Percentiles rank a stretch among this genome's conserved stretches.
phyloP scores from a whole-genome alignment of 495 filamentous ascomycete genomes.

The Podospora anserina region DNA sequence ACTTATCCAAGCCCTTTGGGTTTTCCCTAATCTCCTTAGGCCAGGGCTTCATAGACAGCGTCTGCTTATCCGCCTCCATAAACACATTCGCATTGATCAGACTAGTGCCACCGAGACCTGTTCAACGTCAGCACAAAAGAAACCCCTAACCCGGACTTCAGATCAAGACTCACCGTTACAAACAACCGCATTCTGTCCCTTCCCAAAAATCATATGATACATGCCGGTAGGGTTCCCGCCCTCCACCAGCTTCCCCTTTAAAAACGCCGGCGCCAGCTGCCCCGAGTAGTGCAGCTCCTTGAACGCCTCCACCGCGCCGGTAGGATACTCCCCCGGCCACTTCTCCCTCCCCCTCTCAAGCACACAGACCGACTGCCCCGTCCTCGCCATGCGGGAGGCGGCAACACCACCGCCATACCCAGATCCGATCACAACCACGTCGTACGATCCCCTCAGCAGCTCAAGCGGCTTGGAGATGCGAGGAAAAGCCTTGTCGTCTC shows the following conservation, averaged over 20 bases:
- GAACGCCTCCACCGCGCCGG: slow-evolving; percentile 40
- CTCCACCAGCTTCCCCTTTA: slow-evolving; percentile 42
- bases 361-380: slow-evolving; percentile 58
- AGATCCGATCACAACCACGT: slow-evolving; percentile 64
- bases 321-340: slow-evolving; percentile 65
- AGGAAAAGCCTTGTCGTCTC: slow-evolving; percentile 41
- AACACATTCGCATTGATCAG: slow-evolving; percentile 69
- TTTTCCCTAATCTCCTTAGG: slow-evolving; percentile 55
- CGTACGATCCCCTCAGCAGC: slow-evolving; percentile 55
- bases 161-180: slow-evolving; percentile 52
- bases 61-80: slow-evolving; percentile 55
- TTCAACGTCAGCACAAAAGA: neutral
- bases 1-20: slow-evolving; percentile 44
- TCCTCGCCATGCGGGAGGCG: slow-evolving; percentile 61
- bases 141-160: neutral
- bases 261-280: slow-evolving; percentile 41
- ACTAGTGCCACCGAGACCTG: slow-evolving; percentile 62
- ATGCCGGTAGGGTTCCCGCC: slow-evolving; percentile 57
- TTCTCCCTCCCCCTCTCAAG: slow-evolving; percentile 61
- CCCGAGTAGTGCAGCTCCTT: slow-evolving; percentile 56
- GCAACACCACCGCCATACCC: slow-evolving; percentile 67
- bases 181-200: slow-evolving; percentile 64
- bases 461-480: slow-evolving; percentile 56
- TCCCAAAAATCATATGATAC: slow-evolving; percentile 61
- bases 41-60: slow-evolving; percentile 55